These are phyloP conservation scores for Colletotrichum camelliae DNA, from an alignment of 2,329 filamentous ascomycete genomes.

Conservation along the genomic window DNA sequence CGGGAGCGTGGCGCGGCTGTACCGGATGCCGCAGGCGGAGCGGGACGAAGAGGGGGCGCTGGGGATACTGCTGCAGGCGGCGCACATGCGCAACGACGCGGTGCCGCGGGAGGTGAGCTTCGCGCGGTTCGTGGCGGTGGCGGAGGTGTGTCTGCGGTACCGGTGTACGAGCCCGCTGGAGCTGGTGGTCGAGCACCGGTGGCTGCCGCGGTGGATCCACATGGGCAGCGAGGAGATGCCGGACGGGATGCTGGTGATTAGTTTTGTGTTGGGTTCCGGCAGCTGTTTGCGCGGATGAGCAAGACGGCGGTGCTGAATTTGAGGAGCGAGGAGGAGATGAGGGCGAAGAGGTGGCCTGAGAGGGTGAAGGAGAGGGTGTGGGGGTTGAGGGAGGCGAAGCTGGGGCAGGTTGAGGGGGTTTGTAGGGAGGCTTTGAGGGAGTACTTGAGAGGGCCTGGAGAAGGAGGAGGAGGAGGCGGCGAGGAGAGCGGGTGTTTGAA, in stretches of 20 bases:
- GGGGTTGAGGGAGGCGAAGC: conserved; percentile 52
- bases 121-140: conserved; percentile 55
- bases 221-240: conserved; percentile 52
- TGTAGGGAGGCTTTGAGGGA: conserved; percentile 50
- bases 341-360: conserved; percentile 50
- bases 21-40: conserved; percentile 59
- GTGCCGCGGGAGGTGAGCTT: conserved; percentile 53
- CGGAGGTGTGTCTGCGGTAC: conserved; percentile 55
- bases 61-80: conserved; percentile 55
- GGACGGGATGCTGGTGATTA: conserved; percentile 55
- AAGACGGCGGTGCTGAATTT: conserved; percentile 54
- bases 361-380: conserved; percentile 53
- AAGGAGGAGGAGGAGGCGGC: too few relatives aligned
- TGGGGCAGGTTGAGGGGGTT: conserved; percentile 54
- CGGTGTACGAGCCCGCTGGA: conserved; percentile 58
- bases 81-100: conserved; percentile 52
- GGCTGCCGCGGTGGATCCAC: conserved; percentile 58
- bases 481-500: neutral
- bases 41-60: conserved; percentile 45
- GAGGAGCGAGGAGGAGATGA: conserved; percentile 46
- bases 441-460: conserved; percentile 39
- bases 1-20: conserved; percentile 49
- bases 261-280: conserved; percentile 54
- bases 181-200: conserved; percentile 53
- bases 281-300: conserved; percentile 54